Conservation (phyloP, 2,329 filamentous ascomycete genomes). For the Sclerotinia subarctica region DNA sequence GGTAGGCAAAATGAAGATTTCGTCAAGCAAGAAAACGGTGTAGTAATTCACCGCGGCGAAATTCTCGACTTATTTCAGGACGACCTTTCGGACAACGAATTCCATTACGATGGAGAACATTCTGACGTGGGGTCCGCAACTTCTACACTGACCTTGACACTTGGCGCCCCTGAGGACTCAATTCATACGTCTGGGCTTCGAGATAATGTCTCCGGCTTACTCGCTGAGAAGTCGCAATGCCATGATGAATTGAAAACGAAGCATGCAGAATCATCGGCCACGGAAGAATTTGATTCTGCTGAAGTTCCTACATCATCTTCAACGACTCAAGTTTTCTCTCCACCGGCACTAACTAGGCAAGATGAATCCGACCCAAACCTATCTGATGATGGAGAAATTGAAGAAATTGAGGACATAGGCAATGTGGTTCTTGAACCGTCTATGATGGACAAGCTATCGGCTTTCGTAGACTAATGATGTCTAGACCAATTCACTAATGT, state of each 20-base stretch:
- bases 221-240: neutral
- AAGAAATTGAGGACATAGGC: neutral
- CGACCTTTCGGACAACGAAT: conserved; percentile 15
- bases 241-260: neutral
- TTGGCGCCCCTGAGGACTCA: neutral
- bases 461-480: neutral
- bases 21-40: conserved; percentile 35
- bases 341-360: neutral
- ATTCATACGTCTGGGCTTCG: neutral
- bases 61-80: conserved; percentile 36
- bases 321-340: neutral
- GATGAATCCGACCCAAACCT: neutral
- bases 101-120: neutral
- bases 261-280: neutral
- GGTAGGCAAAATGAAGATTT: conserved; percentile 30
- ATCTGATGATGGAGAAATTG: conserved; percentile 5
- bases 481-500: neutral
- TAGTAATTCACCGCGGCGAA: conserved; percentile 37
- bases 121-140: neutral
- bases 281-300: neutral
- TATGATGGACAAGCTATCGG: conserved; percentile 2
- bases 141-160: neutral
- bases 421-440: neutral
- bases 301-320: neutral
- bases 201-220: neutral